Conservation (phyloP, 2,329 filamentous ascomycete species). For the Xylaria sp. region DNA sequence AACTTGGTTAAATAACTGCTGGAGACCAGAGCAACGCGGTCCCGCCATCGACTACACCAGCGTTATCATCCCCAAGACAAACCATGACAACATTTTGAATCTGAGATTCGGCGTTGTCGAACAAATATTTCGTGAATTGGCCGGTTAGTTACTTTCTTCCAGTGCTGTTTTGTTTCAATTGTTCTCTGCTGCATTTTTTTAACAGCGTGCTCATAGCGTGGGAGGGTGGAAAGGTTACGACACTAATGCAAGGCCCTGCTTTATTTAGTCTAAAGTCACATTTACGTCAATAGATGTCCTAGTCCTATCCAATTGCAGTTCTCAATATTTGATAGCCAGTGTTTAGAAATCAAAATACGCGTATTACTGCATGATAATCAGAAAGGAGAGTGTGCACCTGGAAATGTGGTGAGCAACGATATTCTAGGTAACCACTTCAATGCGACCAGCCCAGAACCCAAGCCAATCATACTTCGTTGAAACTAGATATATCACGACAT, state of each 20-base stretch:
- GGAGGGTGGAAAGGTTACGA: not conserved
- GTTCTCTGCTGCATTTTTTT: not conserved
- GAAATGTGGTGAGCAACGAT: too few relatives aligned
- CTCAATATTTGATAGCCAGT: not conserved
- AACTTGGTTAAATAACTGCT: constrained; percentile 42
- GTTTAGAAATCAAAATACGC: too few relatives aligned
- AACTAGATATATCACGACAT: too few relatives aligned
- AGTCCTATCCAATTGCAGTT: not conserved
- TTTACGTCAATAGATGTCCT: not conserved
- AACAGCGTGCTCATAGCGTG: not conserved
- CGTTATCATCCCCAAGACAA: constrained; percentile 34
- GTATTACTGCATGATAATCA: too few relatives aligned
- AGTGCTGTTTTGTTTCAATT: too few relatives aligned
- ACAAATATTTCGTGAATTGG: constrained; percentile 32
- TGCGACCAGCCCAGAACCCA: too few relatives aligned
- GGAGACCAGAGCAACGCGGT: constrained; percentile 38
- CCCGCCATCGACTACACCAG: constrained; percentile 38
- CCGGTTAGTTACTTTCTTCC: not conserved
- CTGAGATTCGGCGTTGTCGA: constrained; percentile 40
- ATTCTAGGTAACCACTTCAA: too few relatives aligned
- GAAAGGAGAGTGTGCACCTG: too few relatives aligned
- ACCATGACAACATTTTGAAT: constrained; percentile 39
- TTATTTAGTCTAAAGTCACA: not conserved
- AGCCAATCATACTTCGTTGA: too few relatives aligned
- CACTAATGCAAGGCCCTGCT: not conserved